These are phyloP conservation scores for Geosiphon pyriformis DNA, from an alignment of 192 early-diverging fungal species.

Conservation along the genomic window DNA sequence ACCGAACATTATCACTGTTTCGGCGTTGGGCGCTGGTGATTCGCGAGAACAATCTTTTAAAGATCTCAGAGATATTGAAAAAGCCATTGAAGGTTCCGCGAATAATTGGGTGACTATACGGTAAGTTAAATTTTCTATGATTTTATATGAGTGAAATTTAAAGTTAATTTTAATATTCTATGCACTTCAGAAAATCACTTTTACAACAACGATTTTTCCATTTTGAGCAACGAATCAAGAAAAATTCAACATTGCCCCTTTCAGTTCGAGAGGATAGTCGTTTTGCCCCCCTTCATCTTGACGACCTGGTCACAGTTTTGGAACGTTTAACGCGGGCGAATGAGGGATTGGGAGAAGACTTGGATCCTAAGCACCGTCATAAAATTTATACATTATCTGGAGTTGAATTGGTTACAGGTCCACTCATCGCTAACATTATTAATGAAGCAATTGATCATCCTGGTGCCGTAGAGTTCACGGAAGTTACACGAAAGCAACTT, in stretches of 20 bases:
- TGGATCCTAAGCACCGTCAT: not conserved
- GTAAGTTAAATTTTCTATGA: not conserved
- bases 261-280: not conserved
- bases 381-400: constrained; percentile 2
- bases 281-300: not conserved
- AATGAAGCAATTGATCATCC: not conserved
- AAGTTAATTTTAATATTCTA: not conserved
- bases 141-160: not conserved
- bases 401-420: not conserved
- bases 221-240: not conserved
- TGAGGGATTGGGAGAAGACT: not conserved
- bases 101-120: not conserved
- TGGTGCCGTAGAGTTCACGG: not conserved
- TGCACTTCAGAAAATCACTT: not conserved
- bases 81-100: not conserved
- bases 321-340: not conserved
- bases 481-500: not conserved
- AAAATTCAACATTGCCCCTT: not conserved
- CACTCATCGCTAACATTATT: not conserved
- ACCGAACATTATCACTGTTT: not conserved
- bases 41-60: not conserved
- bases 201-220: constrained; percentile 1
- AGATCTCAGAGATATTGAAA: not conserved
- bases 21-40: not conserved
- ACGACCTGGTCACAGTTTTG: not conserved